Base-by-base conservation (phyloP, 2,329 filamentous ascomycete genomes). In the Aspergillus ochraceoroseus region DNA sequence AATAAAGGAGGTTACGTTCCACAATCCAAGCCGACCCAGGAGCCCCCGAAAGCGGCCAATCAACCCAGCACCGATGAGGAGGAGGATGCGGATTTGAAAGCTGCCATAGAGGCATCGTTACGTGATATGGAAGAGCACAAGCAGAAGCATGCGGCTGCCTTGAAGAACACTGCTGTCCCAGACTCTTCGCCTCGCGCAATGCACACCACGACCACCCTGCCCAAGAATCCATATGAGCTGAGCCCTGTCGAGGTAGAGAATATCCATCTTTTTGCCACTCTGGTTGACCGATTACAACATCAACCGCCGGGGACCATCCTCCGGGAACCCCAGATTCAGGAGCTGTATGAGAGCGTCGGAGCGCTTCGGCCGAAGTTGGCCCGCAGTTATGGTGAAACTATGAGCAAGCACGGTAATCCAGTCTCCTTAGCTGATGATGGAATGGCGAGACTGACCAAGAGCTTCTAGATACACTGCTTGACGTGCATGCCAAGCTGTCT, bases 81-180 rank as follows among this genome's bases (percentile, higher is more conserved):
- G 41, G 89, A 95, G 40, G 92, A 98, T 58, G 83, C 87, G 0
- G 90, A 96, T 56, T 70, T 98, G 18, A 94, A 92, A 61, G 88
- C 90, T 17, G 92, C 92, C 3, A 96, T 98, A 59, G 90, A 89
- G 23, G 89, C 94, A 12, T 96, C 92, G 4, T 64, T 98, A 43
- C 85, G 86, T 15, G 92, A 98, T 59, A 95, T 96, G 87, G 92
- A 98, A 65, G 86, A 95, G 63, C 90, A 98, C 63, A 96, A 98
- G 72, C 84, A 90, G 67, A 82, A 82, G 53, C 88, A 96, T 62
- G 80, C 88, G 1, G 85, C 84, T 4, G 81, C 80, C 2, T 75
- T 96, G 54, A 94, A 92, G 61, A 80, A 87, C 57, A 87, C 92
- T 47, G 77, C 83, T 1, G 75, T 77, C 0, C 74, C 70, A 25